Base-by-base conservation (phyloP, 2,329 filamentous ascomycete genomes). In the Herpomyces periplanetae region DNA sequence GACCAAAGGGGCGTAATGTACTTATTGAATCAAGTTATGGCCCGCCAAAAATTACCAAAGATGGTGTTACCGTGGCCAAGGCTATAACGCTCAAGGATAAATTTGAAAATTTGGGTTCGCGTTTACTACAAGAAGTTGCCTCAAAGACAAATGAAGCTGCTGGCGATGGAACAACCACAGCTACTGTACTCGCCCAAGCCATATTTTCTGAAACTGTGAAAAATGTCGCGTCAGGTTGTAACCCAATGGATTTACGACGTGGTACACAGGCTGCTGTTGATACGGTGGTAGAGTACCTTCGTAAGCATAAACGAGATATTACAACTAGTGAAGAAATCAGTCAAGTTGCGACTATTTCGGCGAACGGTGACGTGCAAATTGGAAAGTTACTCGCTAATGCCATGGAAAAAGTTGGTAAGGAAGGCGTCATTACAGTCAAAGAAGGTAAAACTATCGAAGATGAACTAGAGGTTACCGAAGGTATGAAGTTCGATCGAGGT, bases 131-230 rank as follows among this genome's bases (percentile, higher is more conserved):
- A 47, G 80, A 96, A 43, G 80, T 96, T 30, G 80, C 80, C 34
- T 80, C 68, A 37, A 96, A 96, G 61, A 96, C 80, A 38, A 96
- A 96, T 51, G 80, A 96, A 49, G 61, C 71, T 31, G 80, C 80
- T 30, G 80, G 80, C 62, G 80, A 96, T 42, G 80, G 80, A 45
- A 96, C 80, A 33, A 96, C 80, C 28, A 87, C 73, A 28, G 80
- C 80, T 28, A 96, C 80, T 27, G 80, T 91, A 30, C 68, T 96
- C 30, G 80, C 71, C 32, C 68, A 71, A 32, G 66, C 73, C 40
- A 96, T 96, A 47, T 96, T 96, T 57, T 85, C 80, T 43, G 80
- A 96, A 55, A 91, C 75, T 21, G 80, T 91, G 40, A 96, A 96
- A 63, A 96, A 96, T 42, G 80, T 96, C 28, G 80, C 80, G 29